Conservation (phyloP, 1,284 basidiomycete genomes). For the Gomphus bonarii region DNA sequence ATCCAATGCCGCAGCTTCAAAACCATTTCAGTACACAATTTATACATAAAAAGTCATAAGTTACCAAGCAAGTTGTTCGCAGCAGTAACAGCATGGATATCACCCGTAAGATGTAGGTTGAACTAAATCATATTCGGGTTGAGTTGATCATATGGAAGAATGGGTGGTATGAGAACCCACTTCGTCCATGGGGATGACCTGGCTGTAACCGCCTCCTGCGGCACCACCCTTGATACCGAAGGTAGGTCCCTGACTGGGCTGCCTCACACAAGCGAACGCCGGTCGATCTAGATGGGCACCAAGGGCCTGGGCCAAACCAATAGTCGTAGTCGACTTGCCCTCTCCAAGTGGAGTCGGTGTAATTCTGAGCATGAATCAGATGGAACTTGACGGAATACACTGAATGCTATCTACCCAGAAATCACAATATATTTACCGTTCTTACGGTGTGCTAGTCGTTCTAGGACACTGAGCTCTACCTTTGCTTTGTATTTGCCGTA, state of each 20-base stretch:
- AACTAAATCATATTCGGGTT: constrained; percentile 40
- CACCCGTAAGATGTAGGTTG: constrained; percentile 93
- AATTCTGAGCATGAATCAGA: constrained; percentile 46
- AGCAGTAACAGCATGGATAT: constrained; percentile 96
- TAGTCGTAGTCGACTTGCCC: constrained; percentile 98
- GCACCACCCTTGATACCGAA: constrained; percentile 99
- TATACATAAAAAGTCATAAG: constrained; percentile 10
- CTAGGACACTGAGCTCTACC: constrained; percentile 83
- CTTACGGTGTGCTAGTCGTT: constrained; percentile 77
- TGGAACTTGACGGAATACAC: not conserved
- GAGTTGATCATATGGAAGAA: constrained; percentile 11
- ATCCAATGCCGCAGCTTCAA: constrained; percentile 84
- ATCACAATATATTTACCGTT: constrained; percentile 98
- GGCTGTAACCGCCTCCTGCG: constrained; percentile 96
- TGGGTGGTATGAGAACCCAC: constrained; percentile 30
- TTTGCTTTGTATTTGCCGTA: constrained; percentile 98
- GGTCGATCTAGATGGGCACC: constrained; percentile 91
- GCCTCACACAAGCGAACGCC: constrained; percentile 96
- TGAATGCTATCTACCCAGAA: constrained; percentile 55
- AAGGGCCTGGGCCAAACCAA: constrained; percentile 93
- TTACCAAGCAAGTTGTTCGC: constrained; percentile 91
- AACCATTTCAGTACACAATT: constrained; percentile 1
- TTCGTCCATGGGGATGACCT: constrained; percentile 99
- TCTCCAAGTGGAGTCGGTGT: constrained; percentile 97
- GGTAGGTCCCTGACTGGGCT: constrained; percentile 97